Evolutionary conservation across 2,329 filamentous ascomycete genomes (phyloP).

Genomic region (Aspergillus persii): DNA sequence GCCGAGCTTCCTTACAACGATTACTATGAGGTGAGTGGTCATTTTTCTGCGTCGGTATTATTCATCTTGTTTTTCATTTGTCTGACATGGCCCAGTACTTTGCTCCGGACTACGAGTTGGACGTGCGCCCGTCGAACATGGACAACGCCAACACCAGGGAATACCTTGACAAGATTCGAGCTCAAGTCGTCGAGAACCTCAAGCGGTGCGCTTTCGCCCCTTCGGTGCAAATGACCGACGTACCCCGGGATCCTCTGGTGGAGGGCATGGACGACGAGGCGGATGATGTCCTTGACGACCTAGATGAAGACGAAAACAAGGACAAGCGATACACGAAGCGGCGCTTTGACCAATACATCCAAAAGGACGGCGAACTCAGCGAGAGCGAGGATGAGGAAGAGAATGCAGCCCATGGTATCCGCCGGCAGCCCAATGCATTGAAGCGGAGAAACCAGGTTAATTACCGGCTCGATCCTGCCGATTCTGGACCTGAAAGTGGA

Average conservation of each 20-base stretch:
- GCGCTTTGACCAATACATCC: slow-evolving; percentile 74
- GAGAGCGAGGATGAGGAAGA: slow-evolving; percentile 90
- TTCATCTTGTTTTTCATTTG: background rate
- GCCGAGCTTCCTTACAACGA: slow-evolving; percentile 91
- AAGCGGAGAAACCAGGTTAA: slow-evolving; percentile 61
- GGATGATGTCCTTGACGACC: slow-evolving; percentile 63
- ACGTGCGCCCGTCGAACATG: slow-evolving; percentile 69
- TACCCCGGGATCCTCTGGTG: slow-evolving; percentile 55
- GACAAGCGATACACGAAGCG: slow-evolving; percentile 80
- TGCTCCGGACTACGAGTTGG: slow-evolving; percentile 66
- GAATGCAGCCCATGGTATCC: slow-evolving; percentile 66
- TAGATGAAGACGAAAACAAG: slow-evolving; percentile 83
- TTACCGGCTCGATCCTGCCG: slow-evolving; percentile 54
- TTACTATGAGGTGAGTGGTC: slow-evolving; percentile 68
- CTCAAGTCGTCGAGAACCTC: slow-evolving; percentile 65
- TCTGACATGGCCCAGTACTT: slow-evolving; percentile 55
- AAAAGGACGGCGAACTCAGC: slow-evolving; percentile 76
- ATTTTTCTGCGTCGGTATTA: background rate
- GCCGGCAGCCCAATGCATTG: slow-evolving; percentile 49
- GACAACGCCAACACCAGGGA: slow-evolving; percentile 68
- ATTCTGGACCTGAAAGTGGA: slow-evolving; percentile 54
- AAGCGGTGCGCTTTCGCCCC: slow-evolving; percentile 62
- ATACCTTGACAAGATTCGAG: slow-evolving; percentile 67
- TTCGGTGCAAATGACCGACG: slow-evolving; percentile 63
- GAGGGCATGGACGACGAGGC: slow-evolving; percentile 62